Evolutionary conservation across 306 rosid genomes (phyloP).

Genomic region (Vachellia pachyceras): DNA sequence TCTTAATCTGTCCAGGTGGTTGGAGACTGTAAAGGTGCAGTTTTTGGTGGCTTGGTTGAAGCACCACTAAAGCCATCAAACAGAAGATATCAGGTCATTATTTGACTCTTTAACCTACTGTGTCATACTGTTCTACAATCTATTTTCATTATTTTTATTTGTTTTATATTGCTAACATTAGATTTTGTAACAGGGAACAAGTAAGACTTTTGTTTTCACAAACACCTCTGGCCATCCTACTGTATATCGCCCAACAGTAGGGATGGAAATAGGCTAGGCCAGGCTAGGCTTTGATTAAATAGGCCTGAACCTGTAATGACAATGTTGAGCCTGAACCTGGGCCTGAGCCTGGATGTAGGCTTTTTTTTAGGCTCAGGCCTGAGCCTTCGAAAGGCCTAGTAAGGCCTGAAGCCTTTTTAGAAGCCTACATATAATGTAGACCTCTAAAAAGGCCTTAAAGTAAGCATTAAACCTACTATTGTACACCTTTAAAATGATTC

Average conservation of each 20-base stretch:
- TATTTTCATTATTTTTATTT: constrained; percentile 29
- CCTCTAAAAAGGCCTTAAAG: too few relatives aligned
- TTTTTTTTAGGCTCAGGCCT: too few relatives aligned
- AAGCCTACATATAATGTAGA: too few relatives aligned
- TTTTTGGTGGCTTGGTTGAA: constrained; percentile 94
- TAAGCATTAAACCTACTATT: too few relatives aligned
- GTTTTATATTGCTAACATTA: constrained; percentile 41
- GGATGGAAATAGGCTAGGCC: too few relatives aligned
- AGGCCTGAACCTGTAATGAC: too few relatives aligned
- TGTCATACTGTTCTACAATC: constrained; percentile 17
- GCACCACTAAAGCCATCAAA: constrained; percentile 80
- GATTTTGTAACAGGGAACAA: constrained; percentile 76
- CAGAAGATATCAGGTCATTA: constrained; percentile 84
- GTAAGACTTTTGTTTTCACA: constrained; percentile 81
- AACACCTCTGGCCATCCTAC: constrained; percentile 67
- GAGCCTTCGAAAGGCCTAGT: too few relatives aligned
- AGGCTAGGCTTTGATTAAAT: too few relatives aligned
- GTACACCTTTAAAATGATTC: too few relatives aligned
- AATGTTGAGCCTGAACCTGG: too few relatives aligned
- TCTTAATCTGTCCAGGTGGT: constrained; percentile 65
- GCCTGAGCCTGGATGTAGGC: too few relatives aligned
- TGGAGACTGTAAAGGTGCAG: constrained; percentile 84
- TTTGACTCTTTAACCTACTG: constrained; percentile 30
- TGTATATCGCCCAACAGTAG: constrained; percentile 80
- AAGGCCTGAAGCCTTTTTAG: too few relatives aligned